Base-by-base conservation (phyloP, 495 filamentous ascomycete species). In the Astrothelium macrocarpum region DNA sequence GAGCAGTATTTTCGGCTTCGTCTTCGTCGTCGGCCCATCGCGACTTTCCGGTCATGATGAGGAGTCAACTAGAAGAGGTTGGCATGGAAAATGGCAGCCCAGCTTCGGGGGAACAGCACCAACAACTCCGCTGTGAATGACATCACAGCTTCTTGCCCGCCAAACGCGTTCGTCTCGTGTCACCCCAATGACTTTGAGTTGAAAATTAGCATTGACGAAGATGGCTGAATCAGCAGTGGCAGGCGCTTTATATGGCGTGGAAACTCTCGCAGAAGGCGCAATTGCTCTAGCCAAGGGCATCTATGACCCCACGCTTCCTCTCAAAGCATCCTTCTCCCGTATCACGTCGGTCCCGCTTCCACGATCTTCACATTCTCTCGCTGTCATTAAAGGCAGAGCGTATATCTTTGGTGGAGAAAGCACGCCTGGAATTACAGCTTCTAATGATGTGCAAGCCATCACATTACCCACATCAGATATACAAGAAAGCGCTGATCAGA, bases 21-120 rank as follows among this genome's bases (percentile, higher is more conserved):
- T 90, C 90, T 62, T 84, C 86, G 62, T 87, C 84, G 71, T 90
- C 81, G 64, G 89, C 90, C 94, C 94, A 98, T 70, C 94, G 85
- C 46, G 93, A 96, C 25, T 56, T 56, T 29, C 49, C 49, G 25
- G 49, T 56, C 49, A 56, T 56, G 25, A 25, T 29, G 20, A 39
- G 49, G 25, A 56, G 25, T n/a, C 11, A n/a, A n/a, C n/a, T n/a
- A n/a, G 43, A 18, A 49, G 43, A 49, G 3, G 43, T 14, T 20
- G n/a, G 43, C 43, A 18, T n/a, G 12, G 2, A 26, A 56, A 10
- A n/a, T 5, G 20, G 49, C 2, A 25, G 12, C 49, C 12, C 5
- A 56, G 20, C 20, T 7, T 56, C 16, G 49, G 49, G 49, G 16
- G 23, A 49, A 49, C 45, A 49, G 45, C n/a, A 18, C 7, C 5